These are phyloP conservation scores for Closterium sp. DNA, from an alignment of 139 green algal genomes.

Conservation along the genomic window DNA sequence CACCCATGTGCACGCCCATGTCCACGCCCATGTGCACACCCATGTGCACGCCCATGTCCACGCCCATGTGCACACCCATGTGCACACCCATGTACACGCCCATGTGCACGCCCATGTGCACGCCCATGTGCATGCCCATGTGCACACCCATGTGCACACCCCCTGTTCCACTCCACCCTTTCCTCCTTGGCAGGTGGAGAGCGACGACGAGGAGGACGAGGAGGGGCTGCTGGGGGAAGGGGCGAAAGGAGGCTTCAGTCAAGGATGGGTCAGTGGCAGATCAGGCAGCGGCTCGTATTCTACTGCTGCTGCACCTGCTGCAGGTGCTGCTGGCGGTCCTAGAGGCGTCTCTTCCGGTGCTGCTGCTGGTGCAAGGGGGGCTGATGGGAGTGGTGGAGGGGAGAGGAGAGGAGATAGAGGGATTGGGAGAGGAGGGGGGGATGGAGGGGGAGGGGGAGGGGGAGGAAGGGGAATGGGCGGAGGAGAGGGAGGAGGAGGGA, in stretches of 20 bases:
- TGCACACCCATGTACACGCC: no score
- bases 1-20: no score
- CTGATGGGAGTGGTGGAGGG: background rate
- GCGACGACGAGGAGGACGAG: background rate
- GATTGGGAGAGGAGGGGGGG: no score
- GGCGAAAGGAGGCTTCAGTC: background rate
- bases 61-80: no score
- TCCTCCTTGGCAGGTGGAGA: background rate
- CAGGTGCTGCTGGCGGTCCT: background rate
- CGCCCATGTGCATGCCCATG: background rate
- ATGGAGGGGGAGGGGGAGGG: no score
- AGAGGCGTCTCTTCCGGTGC: background rate
- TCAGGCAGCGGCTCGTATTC: background rate
- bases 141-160: background rate
- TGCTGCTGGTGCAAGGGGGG: background rate
- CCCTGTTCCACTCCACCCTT: background rate
- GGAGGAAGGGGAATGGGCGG: background rate
- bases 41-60: no score
- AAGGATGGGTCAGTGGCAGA: background rate
- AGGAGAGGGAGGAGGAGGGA: background rate
- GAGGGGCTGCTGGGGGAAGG: background rate
- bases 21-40: no score
- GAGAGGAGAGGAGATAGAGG: background rate
- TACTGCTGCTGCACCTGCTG: background rate
- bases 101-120: background rate